Evolutionary conservation across 2,329 filamentous ascomycete species (phyloP), one percentile per base, ranked within the genome.

Genomic region (Septoria petroselini): DNA sequence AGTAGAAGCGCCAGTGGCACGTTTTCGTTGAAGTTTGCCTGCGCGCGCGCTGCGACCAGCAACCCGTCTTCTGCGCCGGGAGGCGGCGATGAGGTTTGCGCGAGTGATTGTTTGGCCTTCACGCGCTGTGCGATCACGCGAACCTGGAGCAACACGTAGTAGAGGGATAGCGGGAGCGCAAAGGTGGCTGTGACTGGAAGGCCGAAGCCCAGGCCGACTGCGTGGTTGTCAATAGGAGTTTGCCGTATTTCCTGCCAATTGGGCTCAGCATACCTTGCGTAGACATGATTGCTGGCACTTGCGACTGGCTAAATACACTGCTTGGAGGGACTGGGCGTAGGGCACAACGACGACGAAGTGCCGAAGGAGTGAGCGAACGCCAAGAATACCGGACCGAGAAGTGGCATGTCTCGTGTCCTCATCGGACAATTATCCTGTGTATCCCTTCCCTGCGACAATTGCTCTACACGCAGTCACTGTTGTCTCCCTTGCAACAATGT

Each of bases 21-120:
- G 15, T 58, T 58, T 44, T 58, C 55, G 33, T 33, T 30, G 33
- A 55, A 58, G 18, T 58, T 58, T 4, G 23, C 34, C 30, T 58
- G 55, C 1, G 55, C 43, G 40, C 55, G 55, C n/a, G 30, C 31
- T 4, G 42, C 39, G 11, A 50, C 50, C 25, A 47, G 38, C 34
- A 58, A 52, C 3, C 29, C 31, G 18, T 55, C 52, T 21, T 25
- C 19, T 27, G 39, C 35, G 14, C 21, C 17, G 15, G 38, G 27
- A 30, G 48, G 21, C 7, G 48, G 23, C 3, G 30, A 11, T 7
- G 43, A 29, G 11, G 34, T 7, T 25, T 53, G 53, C 1, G n/a
- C 48, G 39, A 53, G 50, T 15, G 37, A n/a, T 17, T 43, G 31
- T 14, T 55, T 45, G 7, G 46, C 29, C 18, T 21, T 19, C 37